These are phyloP conservation scores for Chaetomidium leptoderma DNA, from an alignment of 495 filamentous ascomycete species.

Conservation along the genomic window DNA sequence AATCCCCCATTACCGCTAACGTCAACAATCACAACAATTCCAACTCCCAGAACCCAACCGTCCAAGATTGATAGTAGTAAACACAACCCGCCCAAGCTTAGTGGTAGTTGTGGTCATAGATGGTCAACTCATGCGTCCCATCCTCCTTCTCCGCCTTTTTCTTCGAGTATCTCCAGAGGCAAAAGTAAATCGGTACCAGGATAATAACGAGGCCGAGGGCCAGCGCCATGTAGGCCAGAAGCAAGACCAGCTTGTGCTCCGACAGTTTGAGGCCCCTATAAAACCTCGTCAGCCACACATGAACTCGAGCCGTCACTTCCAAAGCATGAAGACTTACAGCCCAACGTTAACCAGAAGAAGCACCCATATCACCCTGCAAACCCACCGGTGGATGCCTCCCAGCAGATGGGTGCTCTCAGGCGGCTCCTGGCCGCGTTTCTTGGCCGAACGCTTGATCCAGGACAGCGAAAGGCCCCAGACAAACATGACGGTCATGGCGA, in stretches of 20 bases:
- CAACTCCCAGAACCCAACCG: not conserved
- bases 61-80: not conserved
- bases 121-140: constrained; percentile 19
- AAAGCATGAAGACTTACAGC: constrained; percentile 21
- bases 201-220: constrained; percentile 23
- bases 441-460: constrained; percentile 43
- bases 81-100: too few relatives aligned
- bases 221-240: constrained; percentile 30
- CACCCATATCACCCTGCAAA: constrained; percentile 27
- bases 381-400: constrained; percentile 23
- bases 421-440: constrained; percentile 37
- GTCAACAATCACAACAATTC: not conserved
- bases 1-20: too few relatives aligned
- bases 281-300: not conserved
- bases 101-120: constrained; percentile 25
- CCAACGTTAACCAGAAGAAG: constrained; percentile 31
- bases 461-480: constrained; percentile 48
- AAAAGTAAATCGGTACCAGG: constrained; percentile 23
- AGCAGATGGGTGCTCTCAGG: constrained; percentile 10
- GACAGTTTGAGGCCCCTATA: constrained; percentile 29
- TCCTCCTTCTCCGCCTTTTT: constrained; percentile 20
- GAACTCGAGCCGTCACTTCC: not conserved
- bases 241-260: constrained; percentile 12
- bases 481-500: constrained; percentile 47
- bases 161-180: constrained; percentile 25